Evolutionary conservation across 2,329 filamentous ascomycete genomes (phyloP), one percentile per base, ranked within the genome.

Genomic region (Leptosphaerulina australis): DNA sequence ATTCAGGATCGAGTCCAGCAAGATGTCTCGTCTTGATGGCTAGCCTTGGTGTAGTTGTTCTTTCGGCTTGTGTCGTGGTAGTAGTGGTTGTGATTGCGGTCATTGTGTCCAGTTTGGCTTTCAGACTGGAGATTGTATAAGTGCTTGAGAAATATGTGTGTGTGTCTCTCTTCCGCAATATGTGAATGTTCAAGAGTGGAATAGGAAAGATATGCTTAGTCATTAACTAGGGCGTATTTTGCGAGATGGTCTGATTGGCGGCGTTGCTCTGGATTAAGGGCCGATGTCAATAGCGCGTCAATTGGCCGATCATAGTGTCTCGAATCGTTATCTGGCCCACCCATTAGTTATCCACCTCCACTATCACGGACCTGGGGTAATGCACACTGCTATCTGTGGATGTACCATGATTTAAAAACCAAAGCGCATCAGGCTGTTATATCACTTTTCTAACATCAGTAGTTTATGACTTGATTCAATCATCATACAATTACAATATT

Each of bases 1-100:
- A 58, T 47, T 55, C 47, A 5, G 47, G 51, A 34, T 58, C 55
- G 9, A 58, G 47, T 18, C 40, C 45, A 24, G 44, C 31, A n/a
- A 55, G 35, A 53, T 53, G 36, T 24, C 41, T 6, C 40, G 25
- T 18, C 34, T 34, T 44, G 20, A 50, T 50, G 20, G 33, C 39
- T 31, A 50, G 26, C 10, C 46, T 37, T 20, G 46, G 39, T 5
- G 18, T 14, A 15, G 15, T 14, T n/a, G 18, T 24, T 26, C 14
- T 25, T 10, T 50, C 31, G 10, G 14, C 30, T 15, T 38, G 25
- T n/a, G n/a, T n/a, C n/a, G n/a, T n/a, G n/a, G n/a, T n/a, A n/a
- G n/a, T n/a, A n/a, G n/a, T n/a, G n/a, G n/a, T n/a, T n/a, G n/a
- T n/a, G n/a, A n/a, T n/a, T n/a, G n/a, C n/a, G n/a, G n/a, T n/a